Base-by-base conservation (phyloP, 73 alveolate genomes). In the Paramecium primaurelia region DNA sequence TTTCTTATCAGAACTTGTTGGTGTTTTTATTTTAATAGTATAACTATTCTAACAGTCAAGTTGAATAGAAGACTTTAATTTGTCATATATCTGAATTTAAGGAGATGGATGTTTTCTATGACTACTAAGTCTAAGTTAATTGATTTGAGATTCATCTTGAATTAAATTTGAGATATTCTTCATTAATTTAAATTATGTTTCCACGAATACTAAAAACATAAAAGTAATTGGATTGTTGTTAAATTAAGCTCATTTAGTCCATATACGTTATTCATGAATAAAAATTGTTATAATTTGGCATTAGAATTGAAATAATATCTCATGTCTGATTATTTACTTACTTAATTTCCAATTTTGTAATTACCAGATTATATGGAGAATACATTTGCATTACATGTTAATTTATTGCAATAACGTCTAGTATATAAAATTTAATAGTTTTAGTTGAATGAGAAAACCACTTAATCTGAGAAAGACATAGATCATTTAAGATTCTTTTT, bases 311-410 rank as follows among this genome's bases (percentile, higher is more conserved):
- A 49, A 40, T 40, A 5, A 40, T 40, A 7, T 40, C 12, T 40
- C 12, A 25, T 80, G 49, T 42, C 91, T 22, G 77, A 44, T 32
- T 80, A 80, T 25, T 49, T 80, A 12, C 8, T 45, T 2, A 20
- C 47, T 38, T 25, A 47, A 80, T 80, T 80, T 45, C 91, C 91
- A 45, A 80, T 80, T 26, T 47, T 80, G 16, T 14, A 80, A 80
- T 45, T 80, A 26, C 71, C 91, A 80, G 91, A 80, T 10, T 80
- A 80, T 49, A 34, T 32, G 47, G 91, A 80, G 26, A 80, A 80
- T 80, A 80, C 91, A n/a, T 18, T 54, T 54, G 69, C 32, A 7
- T n/a, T n/a, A 5, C 69, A 54, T 16, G 69, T 54, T 34, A 54
- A 54, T 1, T 6, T 54, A 3, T 18, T 54, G 14, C 32, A 54